phyloP scores from a whole-genome alignment of 805 yeast species.

The Phaffomyces antillensis region DNA sequence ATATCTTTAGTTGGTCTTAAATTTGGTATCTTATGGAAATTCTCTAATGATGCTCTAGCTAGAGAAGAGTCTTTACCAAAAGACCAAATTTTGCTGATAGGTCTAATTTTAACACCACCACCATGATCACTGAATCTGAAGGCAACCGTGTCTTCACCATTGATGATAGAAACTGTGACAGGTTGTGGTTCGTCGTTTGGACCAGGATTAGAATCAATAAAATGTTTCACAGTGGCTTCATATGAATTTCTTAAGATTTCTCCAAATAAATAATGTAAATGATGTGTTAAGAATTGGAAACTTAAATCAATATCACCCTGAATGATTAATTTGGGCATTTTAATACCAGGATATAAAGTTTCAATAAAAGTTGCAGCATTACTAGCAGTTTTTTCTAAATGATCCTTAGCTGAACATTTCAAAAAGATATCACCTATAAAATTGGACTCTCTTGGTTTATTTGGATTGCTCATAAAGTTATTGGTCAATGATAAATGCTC shows the following conservation, averaged over 20 bases:
- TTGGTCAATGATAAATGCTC: conserved; percentile 80
- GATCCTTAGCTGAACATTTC: conserved; percentile 65
- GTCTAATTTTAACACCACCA: conserved; percentile 68
- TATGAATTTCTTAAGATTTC: conserved; percentile 81
- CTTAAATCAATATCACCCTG: conserved; percentile 62
- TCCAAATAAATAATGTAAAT: conserved; percentile 78
- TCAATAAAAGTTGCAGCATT: conserved; percentile 45
- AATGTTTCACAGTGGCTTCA: conserved; percentile 66
- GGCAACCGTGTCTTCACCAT: conserved; percentile 57
- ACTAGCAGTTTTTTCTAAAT: conserved; percentile 49
- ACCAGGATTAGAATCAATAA: conserved; percentile 25
- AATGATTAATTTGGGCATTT: conserved; percentile 69
- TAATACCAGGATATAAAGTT: conserved; percentile 42
- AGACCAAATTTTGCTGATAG: conserved; percentile 70
- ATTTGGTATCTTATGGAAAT: conserved; percentile 68
- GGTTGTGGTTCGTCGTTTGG: conserved; percentile 51
- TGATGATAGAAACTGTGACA: conserved; percentile 66
- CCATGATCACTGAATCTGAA: conserved; percentile 86
- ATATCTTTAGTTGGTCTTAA: conserved; percentile 19
- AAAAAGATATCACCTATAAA: conserved; percentile 75
- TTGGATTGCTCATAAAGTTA: conserved; percentile 45
- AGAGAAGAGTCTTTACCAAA: conserved; percentile 66
- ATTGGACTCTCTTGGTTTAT: conserved; percentile 38
- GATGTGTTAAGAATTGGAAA: conserved; percentile 82
- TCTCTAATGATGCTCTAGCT: conserved; percentile 51